phyloP scores from a whole-genome alignment of 805 yeast genomes.

The Crinitomyces ghanaensis region DNA sequence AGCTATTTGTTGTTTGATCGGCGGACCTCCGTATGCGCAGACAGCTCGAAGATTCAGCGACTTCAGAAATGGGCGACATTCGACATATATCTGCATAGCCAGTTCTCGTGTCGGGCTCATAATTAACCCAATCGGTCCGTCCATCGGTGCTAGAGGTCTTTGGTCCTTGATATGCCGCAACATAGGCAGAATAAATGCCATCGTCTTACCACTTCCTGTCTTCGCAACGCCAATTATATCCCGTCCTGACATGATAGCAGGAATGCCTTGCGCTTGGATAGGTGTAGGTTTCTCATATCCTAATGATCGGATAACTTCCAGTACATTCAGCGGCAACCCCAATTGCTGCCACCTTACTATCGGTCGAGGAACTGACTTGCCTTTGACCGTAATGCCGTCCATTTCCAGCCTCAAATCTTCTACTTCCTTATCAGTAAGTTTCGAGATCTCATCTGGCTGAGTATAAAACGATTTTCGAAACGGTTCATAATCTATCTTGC shows the following conservation, averaged over 20 bases:
- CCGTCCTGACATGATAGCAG: slow-evolving; percentile 78
- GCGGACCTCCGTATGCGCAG: slow-evolving; percentile 88
- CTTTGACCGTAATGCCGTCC: slow-evolving; percentile 60
- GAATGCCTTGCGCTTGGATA: slow-evolving; percentile 83
- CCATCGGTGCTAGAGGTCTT: slow-evolving; percentile 33
- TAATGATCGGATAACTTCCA: slow-evolving; percentile 41
- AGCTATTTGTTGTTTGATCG: slow-evolving; percentile 71
- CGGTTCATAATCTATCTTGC: slow-evolving; percentile 35
- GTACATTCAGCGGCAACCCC: slow-evolving; percentile 55
- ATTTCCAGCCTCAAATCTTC: slow-evolving; percentile 38
- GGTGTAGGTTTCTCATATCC: slow-evolving; percentile 62
- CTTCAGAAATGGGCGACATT: slow-evolving; percentile 46
- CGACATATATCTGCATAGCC: slow-evolving; percentile 71
- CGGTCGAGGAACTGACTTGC: slow-evolving; percentile 50
- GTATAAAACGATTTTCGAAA: slow-evolving; percentile 53
- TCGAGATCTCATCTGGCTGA: slow-evolving; percentile 43
- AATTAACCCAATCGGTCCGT: slow-evolving; percentile 71
- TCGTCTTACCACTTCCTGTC: slow-evolving; percentile 94
- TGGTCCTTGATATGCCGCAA: slow-evolving; percentile 77
- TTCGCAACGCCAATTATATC: slow-evolving; percentile 92
- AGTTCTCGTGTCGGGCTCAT: slow-evolving; percentile 90
- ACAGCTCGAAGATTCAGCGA: slow-evolving; percentile 41
- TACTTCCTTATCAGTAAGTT: slow-evolving; percentile 44
- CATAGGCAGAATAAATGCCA: slow-evolving; percentile 77
- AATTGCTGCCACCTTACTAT: slow-evolving; percentile 68